Base-by-base conservation (phyloP, 2,329 filamentous ascomycete species). In the Nemania abortiva region DNA sequence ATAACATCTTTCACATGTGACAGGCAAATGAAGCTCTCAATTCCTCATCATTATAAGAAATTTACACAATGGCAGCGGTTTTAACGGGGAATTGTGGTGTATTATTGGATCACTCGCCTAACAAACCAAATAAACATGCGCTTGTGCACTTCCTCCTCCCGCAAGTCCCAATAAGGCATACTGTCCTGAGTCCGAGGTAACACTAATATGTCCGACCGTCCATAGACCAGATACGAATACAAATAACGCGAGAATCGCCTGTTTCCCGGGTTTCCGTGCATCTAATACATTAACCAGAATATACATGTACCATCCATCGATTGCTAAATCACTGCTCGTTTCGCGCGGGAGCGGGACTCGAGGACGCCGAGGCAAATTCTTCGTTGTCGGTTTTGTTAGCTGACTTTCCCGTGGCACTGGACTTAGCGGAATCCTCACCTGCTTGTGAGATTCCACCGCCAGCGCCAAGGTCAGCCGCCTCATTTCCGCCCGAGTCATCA, bases 341-440 rank as follows among this genome's bases (percentile, higher is more conserved):
- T 22, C 29, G 67, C 2, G n/a, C n/a, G n/a, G n/a, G n/a, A n/a
- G 60, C n/a, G 6, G 65, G 61, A 39, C 61, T 70, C 50, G 67
- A 63, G 56, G 64, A 50, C 27, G 64, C 67, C 52, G 64, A 61
- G 50, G 67, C 58, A 50, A 56, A 70, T 20, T 68, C 63, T 53
- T 75, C 68, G 34, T 63, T 47, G 18, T 58, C 53, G 24, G 63
- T 54, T 34, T 55, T 61, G 27, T 74, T 65, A 69, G 65, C 62
- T 60, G 70, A 69, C 22, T 50, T 52, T 20, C 60, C 63, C 27
- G 63, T 27, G 4, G 58, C 63, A 37, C 56, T 63, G 56, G 70
- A 55, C 65, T 66, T 65, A 13, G 61, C 49, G 31, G 68, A 62
- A 37, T 52, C 45, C 65, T 73, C 73, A 65, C 69, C 70, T 71